Percentiles rank a stretch among this genome's conserved stretches.
Conservation (phyloP, 305 asterid genomes). For the Coffea humblotiana region DNA sequence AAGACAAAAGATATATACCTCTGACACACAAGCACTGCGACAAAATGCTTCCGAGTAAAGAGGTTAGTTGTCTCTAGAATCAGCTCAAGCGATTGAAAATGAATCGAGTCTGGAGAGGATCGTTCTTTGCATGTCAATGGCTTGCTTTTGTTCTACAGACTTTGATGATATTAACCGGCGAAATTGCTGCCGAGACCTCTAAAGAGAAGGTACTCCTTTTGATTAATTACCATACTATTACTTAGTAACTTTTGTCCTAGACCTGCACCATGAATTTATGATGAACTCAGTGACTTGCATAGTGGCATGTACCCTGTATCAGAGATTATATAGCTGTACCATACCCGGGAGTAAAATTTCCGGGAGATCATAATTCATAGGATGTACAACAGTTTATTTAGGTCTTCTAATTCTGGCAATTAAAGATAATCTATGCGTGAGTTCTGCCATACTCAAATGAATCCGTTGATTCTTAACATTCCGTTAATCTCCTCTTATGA, state of each 20-base stretch:
- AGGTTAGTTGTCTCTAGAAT: background rate
- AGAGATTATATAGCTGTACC: background rate
- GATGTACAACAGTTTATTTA: too few relatives aligned
- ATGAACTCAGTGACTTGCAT: background rate
- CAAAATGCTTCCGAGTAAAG: background rate
- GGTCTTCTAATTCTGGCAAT: background rate
- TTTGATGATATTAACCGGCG: slow-evolving; percentile 18
- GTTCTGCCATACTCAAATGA: too few relatives aligned
- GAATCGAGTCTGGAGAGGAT: background rate
- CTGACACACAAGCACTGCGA: background rate
- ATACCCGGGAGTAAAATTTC: background rate
- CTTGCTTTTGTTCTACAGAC: slow-evolving; percentile 11
- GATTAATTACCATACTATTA: background rate
- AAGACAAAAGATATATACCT: background rate
- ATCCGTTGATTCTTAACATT: background rate
- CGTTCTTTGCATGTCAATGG: slow-evolving; percentile 9
- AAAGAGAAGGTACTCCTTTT: slow-evolving; percentile 16
- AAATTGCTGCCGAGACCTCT: slow-evolving; percentile 7
- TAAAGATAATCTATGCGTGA: too few relatives aligned
- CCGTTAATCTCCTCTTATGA: background rate
- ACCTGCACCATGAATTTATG: background rate
- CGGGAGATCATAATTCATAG: too few relatives aligned
- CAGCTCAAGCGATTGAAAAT: background rate
- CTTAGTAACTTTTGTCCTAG: too few relatives aligned
- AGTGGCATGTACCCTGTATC: background rate